A percentile compares a stretch with the other conserved stretches of the same genome.
phyloP scores from a whole-genome alignment of 2,329 filamentous ascomycete genomes.

The Penicillium sp. region DNA sequence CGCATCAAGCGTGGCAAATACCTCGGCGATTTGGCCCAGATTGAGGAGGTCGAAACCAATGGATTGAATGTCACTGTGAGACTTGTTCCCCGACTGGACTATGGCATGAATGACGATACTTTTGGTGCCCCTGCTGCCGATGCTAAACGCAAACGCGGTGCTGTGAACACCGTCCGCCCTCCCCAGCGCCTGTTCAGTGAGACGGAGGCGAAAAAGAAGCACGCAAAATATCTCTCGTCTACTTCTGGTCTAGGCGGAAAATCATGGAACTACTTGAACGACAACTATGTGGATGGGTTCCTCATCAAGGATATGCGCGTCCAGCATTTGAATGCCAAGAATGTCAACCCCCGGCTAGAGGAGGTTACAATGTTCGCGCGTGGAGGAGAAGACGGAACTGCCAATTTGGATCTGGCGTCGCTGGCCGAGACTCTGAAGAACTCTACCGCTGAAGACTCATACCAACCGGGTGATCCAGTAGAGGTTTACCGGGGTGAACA shows the following conservation, averaged over 20 bases:
- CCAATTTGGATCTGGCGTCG: conserved; percentile 88
- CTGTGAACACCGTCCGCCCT: conserved; percentile 63
- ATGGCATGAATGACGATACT: conserved; percentile 80
- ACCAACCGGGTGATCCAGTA: conserved; percentile 90
- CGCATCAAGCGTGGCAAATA: conserved; percentile 82
- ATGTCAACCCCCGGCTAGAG: conserved; percentile 89
- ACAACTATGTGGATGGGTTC: conserved; percentile 91
- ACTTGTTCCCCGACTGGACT: conserved; percentile 87
- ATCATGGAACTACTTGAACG: conserved; percentile 79
- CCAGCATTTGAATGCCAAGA: conserved; percentile 77
- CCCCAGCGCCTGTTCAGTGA: conserved; percentile 92
- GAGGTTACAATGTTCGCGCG: conserved; percentile 94
- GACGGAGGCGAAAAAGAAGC: conserved; percentile 83
- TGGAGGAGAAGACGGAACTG: conserved; percentile 84
- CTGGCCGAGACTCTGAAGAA: conserved; percentile 87
- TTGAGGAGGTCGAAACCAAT: conserved; percentile 89
- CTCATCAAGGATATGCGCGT: conserved; percentile 92
- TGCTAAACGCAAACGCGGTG: conserved; percentile 75
- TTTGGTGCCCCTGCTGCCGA: conserved; percentile 53
- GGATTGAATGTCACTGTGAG: conserved; percentile 84
- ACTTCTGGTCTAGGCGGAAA: conserved; percentile 59
- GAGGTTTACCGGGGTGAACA: conserved; percentile 96
- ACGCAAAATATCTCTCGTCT: conserved; percentile 62
- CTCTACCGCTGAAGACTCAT: conserved; percentile 75
- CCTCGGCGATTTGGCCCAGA: conserved; percentile 83